Base-by-base conservation (phyloP, 164 flowering plant species). In the Vitis riparia region DNA sequence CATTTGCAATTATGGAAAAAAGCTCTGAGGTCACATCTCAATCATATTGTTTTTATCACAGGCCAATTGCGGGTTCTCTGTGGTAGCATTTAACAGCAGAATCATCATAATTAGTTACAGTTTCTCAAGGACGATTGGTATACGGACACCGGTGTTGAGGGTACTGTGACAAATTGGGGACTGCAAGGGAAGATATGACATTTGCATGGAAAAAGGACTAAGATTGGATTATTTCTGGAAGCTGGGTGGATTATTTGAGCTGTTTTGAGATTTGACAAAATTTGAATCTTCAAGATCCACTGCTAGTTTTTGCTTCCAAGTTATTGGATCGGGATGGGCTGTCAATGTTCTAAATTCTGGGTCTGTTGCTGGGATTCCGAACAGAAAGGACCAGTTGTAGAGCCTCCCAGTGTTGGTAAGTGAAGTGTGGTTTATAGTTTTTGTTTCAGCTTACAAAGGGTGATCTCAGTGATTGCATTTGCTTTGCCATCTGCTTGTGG, bases 311-410 rank as follows among this genome's bases (percentile, higher is more conserved):
- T 30, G 71, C 12, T 7, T 58, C 48, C 63, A 15, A 61, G 51
- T 71, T 76, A 19, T 68, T 37, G 55, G 62, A 19, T 29, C 52
- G 69, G 60, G 64, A 90, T 90, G 95, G 95, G 95, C 53, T 86
- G 95, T 72, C 65, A 67, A 57, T 83, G 80, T 74, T 90, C 95
- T 5, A 88, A 78, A 66, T 60, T 86, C 70, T 17, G 71, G 2
- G 67, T 59, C 1, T 88, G 93, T 68, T 89, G 89, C 49, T 82
- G 82, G 74, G 73, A 56, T 74, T 67, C 87, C 13, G 84, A 79
- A 57, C 65, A 62, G 29, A 76, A 79, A 57, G 81, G 81, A 16
- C 77, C 85, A 9, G 79, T 76, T 62, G 81, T 78, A 70, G 92
- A 80, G 72, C 69, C 77, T 27, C 75, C 76, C 8, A 74, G 73